Evolutionary conservation across 495 filamentous ascomycete genomes (phyloP).

Genomic region (Pyrenula aspistea): DNA sequence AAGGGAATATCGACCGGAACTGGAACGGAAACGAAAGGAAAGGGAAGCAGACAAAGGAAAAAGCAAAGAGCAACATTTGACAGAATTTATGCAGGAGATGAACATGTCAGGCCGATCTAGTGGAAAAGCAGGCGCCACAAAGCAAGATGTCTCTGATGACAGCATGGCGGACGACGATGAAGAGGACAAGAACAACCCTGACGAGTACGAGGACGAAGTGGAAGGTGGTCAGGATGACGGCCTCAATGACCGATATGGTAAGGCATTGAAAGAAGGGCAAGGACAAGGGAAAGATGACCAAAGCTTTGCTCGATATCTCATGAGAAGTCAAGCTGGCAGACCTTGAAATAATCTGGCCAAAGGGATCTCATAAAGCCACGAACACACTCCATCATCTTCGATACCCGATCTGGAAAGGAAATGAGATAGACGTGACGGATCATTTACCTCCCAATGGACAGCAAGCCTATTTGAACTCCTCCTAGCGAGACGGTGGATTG

Average conservation of each 20-base stretch:
- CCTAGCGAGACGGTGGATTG: no score
- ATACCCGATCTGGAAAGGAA: no score
- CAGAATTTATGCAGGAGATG: constrained; percentile 93
- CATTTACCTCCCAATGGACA: no score
- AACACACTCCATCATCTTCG: no score
- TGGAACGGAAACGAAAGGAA: constrained; percentile 65
- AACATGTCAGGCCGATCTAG: constrained; percentile 44
- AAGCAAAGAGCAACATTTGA: constrained; percentile 65
- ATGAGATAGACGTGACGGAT: no score
- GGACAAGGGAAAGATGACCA: constrained; percentile 16
- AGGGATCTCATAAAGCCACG: no score
- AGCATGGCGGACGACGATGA: constrained; percentile 25
- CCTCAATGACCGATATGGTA: constrained; percentile 47
- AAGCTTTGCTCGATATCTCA: constrained; percentile 16
- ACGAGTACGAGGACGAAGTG: constrained; percentile 39
- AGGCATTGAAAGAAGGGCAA: constrained; percentile 35
- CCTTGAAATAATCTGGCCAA: no score
- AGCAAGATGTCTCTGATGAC: constrained; percentile 9
- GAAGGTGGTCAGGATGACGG: constrained; percentile 43
- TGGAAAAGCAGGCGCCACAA: constrained; percentile 17
- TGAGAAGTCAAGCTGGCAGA: constrained; percentile 9
- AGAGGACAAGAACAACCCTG: constrained; percentile 47
- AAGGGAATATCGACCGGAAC: constrained; percentile 81
- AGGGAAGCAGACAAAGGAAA: constrained; percentile 60
- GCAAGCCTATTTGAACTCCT: no score